These are phyloP conservation scores for Xylaria sp. DNA, from an alignment of 2,329 filamentous ascomycete species.

Conservation along the genomic window DNA sequence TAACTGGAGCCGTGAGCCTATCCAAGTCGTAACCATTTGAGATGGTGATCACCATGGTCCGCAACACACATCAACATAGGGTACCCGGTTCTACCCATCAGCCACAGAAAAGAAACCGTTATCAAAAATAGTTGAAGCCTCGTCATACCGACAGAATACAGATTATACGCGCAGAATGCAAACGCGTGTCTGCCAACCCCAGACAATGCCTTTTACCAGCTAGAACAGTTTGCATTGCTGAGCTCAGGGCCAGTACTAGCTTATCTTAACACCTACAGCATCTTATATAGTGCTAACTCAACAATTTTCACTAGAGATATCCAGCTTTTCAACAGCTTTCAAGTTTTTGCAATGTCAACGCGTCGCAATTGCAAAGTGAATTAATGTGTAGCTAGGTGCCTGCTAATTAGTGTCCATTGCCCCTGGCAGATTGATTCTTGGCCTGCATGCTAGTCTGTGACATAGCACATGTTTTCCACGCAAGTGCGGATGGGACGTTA, in stretches of 20 bases:
- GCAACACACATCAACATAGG: background rate
- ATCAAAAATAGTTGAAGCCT: background rate
- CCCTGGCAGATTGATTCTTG: background rate
- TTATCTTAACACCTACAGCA: too few relatives aligned
- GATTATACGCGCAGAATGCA: background rate
- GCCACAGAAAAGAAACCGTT: slow-evolving; percentile 1
- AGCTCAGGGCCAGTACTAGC: too few relatives aligned
- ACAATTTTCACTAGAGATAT: too few relatives aligned
- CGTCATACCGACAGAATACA: background rate
- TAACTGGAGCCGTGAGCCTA: background rate
- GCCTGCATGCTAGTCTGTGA: background rate
- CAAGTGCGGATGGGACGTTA: background rate
- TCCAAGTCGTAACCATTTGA: slow-evolving; percentile 3
- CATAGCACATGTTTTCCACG: background rate
- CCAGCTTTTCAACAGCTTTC: too few relatives aligned
- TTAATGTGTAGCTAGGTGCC: background rate
- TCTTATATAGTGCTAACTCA: too few relatives aligned
- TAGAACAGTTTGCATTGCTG: too few relatives aligned
- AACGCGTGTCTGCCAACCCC: background rate
- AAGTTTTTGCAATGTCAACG: too few relatives aligned
- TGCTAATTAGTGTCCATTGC: background rate
- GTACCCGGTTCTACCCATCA: background rate
- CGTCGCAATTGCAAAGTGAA: too few relatives aligned
- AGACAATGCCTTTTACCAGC: background rate
- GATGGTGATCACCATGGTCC: slow-evolving; percentile 21